phyloP scores from a whole-genome alignment of 164 flowering plant genomes.

The Litsea cubeba region DNA sequence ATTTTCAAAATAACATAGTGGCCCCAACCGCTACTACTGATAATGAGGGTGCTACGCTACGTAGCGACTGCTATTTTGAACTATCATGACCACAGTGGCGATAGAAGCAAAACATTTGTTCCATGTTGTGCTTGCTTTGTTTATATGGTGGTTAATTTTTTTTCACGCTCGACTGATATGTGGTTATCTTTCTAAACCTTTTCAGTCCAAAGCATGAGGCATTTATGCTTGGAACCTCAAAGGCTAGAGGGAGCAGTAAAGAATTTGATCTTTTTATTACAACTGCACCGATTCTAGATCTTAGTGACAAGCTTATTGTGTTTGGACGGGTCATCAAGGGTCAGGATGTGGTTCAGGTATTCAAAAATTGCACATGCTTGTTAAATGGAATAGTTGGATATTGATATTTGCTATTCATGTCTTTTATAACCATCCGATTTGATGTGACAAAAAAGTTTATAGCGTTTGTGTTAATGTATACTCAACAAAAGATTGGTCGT shows the following conservation, averaged over 20 bases:
- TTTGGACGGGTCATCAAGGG: conserved; percentile 90
- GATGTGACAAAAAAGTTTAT: no score
- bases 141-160: background rate
- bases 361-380: background rate
- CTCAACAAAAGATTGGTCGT: no score
- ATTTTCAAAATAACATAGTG: no score
- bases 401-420: no score
- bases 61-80: no score
- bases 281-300: conserved; percentile 80
- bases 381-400: no score
- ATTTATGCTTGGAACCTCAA: conserved; percentile 92
- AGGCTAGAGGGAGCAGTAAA: conserved; percentile 38
- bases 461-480: no score
- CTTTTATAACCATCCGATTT: background rate
- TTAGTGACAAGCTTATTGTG: conserved; percentile 70
- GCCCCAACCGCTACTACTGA: no score
- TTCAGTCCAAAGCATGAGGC: conserved; percentile 87
- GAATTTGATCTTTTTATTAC: conserved; percentile 78
- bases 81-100: no score
- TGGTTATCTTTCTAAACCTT: background rate
- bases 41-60: no score
- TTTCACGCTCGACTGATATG: background rate
- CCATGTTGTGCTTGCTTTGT: background rate
- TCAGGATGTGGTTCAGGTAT: conserved; percentile 86
- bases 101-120: no score